These are phyloP conservation scores for Apiospora pterosperma DNA, from an alignment of 2,329 filamentous ascomycete genomes.

Conservation along the genomic window DNA sequence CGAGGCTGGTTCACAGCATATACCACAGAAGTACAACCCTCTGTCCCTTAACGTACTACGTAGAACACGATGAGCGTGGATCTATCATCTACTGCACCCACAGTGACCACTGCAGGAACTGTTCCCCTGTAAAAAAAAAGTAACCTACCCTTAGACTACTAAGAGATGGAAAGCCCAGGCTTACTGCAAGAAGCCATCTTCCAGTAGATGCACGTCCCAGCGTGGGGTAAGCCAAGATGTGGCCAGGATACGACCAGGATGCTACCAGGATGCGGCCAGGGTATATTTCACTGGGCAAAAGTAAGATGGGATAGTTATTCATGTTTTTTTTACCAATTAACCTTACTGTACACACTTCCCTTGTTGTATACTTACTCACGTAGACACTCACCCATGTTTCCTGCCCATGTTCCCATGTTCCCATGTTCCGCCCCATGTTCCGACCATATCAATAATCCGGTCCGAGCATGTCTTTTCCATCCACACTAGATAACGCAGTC, in stretches of 20 bases:
- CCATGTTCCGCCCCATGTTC: background rate
- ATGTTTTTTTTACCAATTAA: background rate
- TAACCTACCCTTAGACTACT: background rate
- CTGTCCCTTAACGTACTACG: background rate
- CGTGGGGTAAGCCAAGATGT: background rate
- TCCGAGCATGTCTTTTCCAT: background rate
- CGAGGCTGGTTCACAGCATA: background rate
- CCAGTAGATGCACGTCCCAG: background rate
- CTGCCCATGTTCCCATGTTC: no score
- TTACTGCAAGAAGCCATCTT: background rate
- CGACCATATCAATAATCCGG: background rate
- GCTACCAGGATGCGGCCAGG: background rate
- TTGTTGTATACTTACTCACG: no score
- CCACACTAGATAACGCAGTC: slow-evolving; percentile 1
- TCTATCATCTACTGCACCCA: background rate
- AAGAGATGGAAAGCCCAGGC: background rate
- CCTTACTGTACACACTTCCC: no score
- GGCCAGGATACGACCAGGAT: no score
- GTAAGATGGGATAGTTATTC: background rate
- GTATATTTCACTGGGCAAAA: background rate
- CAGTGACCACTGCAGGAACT: slow-evolving; percentile 3
- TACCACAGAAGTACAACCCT: no score
- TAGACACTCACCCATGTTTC: no score
- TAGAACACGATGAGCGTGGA: background rate
- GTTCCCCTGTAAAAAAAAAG: background rate